Evolutionary conservation across 306 rosid species (phyloP), one percentile per base, ranked within the genome.

Genomic region (Rosa lucieae): DNA sequence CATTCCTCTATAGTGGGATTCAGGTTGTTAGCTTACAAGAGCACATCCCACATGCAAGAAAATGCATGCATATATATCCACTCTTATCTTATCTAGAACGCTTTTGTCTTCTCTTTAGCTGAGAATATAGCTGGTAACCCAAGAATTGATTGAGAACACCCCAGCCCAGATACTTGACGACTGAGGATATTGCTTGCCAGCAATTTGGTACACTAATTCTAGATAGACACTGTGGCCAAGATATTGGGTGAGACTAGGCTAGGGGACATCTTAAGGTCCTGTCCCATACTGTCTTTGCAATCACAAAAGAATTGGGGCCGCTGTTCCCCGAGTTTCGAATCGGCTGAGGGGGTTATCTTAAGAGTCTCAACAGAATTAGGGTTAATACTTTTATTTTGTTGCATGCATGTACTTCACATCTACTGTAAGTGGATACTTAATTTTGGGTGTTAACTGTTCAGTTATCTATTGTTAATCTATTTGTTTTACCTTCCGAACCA

Each of bases 211-310:
- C 72, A 67, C 29, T 67, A 37, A 69, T 72, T 86, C 10, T 35
- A 37, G n/a, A 58, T 70, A 70, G 80, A 75, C 75, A 81, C 73
- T 15, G 47, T 42, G 49, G 48, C 71, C 47, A 43, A 43, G 74
- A n/a, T 29, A 4, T 10, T 72, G 79, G 82, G 61, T 39, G 82
- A 66, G 63, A 63, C 32, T 77, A 61, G 51, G 59, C 23, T 77
- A 17, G 72, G 81, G 72, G 3, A 81, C 81, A 80, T n/a, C 70
- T 85, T 68, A 59, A 58, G 77, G 79, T 56, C 39, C 15, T 82
- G 52, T 12, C 86, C 91, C 86, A 82, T 67, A 14, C 2, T 89
- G 93, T 89, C 89, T 79, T 74, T 43, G 12, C 49, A 63, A 40
- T 23, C 63, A 35, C 47, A 29, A n/a, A 43, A 80, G 82, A 85